These are phyloP conservation scores for Penicillium psychrosexuale DNA, from an alignment of 2,329 filamentous ascomycete species.

Conservation along the genomic window DNA sequence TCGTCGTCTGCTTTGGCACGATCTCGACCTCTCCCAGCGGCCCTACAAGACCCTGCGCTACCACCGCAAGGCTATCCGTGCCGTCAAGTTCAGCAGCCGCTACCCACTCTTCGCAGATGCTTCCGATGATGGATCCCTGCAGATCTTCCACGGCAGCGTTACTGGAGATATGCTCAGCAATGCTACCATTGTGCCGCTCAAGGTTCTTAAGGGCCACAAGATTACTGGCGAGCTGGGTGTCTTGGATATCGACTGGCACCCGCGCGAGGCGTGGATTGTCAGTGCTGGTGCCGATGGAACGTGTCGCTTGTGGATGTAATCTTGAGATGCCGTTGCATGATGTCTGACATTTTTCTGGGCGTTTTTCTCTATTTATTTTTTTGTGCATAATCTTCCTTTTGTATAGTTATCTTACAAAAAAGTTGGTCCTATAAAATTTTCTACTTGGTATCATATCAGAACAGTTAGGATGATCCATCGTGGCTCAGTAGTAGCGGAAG, in stretches of 20 bases:
- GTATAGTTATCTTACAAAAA: constrained; percentile 32
- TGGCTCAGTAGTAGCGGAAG: not conserved
- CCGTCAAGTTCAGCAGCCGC: constrained; percentile 72
- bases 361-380: constrained; percentile 21
- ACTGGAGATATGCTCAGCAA: constrained; percentile 94
- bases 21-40: constrained; percentile 82
- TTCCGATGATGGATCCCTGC: constrained; percentile 88
- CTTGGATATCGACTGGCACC: constrained; percentile 94
- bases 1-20: constrained; percentile 90
- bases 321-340: constrained; percentile 22
- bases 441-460: not conserved
- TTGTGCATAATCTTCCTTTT: constrained; percentile 25
- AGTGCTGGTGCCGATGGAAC: constrained; percentile 93
- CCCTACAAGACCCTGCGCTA: constrained; percentile 97
- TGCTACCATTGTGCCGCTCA: constrained; percentile 91
- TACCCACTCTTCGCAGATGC: constrained; percentile 90
- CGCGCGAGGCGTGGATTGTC: constrained; percentile 86
- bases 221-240: constrained; percentile 84
- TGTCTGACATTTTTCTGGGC: constrained; percentile 19
- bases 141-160: constrained; percentile 96
- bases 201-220: constrained; percentile 87
- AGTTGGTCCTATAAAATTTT: constrained; percentile 16
- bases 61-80: constrained; percentile 85
- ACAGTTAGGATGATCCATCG: not conserved
- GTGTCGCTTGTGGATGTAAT: constrained; percentile 78